Evolutionary conservation across 208 protist genomes (phyloP).

Genomic region (Lotmaria passim): DNA sequence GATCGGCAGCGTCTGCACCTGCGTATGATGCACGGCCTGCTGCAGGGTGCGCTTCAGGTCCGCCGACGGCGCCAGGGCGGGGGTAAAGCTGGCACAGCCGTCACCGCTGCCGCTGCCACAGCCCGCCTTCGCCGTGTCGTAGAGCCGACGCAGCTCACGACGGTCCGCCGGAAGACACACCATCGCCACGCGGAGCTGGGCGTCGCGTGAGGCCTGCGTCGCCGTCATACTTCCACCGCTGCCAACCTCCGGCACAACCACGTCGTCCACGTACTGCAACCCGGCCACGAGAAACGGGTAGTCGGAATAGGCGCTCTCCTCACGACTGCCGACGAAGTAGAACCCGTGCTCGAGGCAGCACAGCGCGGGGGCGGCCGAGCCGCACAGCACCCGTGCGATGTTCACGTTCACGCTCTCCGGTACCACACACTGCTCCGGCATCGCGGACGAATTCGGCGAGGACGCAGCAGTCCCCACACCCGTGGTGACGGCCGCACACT

Average conservation of each 20-base stretch:
- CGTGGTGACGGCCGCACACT: not conserved
- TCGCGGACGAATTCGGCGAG: not conserved
- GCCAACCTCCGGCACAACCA: not conserved
- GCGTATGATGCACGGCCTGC: constrained; percentile 27
- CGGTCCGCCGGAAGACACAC: constrained; percentile 33
- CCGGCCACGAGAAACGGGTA: constrained; percentile 45
- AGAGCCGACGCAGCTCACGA: constrained; percentile 24
- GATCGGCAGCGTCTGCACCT: constrained; percentile 30
- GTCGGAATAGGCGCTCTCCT: constrained; percentile 35
- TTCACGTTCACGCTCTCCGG: constrained; percentile 31
- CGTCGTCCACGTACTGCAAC: constrained; percentile 35
- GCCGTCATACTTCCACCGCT: not conserved
- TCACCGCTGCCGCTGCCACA: constrained; percentile 12
- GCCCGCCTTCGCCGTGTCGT: constrained; percentile 8
- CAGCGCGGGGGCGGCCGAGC: constrained; percentile 15
- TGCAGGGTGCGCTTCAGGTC: constrained; percentile 22
- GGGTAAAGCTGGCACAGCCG: constrained; percentile 1
- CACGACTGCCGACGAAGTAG: constrained; percentile 48
- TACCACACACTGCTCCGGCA: not conserved
- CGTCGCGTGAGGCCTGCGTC: not conserved
- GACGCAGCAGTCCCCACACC: not conserved
- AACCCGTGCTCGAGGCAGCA: constrained; percentile 47
- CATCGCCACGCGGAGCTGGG: constrained; percentile 32
- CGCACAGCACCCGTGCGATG: constrained; percentile 32
- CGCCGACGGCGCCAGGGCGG: not conserved